Conservation (phyloP, 305 asterid species). For the Fraxinus velutina region DNA sequence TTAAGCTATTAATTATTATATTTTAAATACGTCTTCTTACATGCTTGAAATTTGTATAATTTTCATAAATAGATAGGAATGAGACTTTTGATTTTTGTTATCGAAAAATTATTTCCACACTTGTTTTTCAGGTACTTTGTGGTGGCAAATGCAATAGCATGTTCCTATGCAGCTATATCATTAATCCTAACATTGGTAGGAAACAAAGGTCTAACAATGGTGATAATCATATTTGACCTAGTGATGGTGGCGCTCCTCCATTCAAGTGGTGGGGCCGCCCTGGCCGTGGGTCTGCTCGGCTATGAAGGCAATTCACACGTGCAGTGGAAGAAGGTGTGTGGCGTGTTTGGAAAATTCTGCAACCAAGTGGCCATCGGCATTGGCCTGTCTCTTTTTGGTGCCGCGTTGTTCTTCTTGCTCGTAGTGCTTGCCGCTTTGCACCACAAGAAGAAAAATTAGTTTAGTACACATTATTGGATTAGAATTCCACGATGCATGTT, state of each 20-base stretch:
- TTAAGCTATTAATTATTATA: background rate
- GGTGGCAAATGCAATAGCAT: conserved; percentile 66
- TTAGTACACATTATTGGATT: background rate
- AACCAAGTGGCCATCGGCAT: conserved; percentile 45
- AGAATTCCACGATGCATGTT: background rate
- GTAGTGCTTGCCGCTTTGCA: conserved; percentile 43
- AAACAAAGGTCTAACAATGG: conserved; percentile 25
- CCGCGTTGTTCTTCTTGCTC: conserved; percentile 39
- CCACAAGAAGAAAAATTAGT: conserved; percentile 41
- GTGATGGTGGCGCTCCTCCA: conserved; percentile 62
- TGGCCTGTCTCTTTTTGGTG: conserved; percentile 40
- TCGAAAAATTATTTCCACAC: background rate
- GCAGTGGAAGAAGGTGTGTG: conserved; percentile 62
- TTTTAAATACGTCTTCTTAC: background rate
- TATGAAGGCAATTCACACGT: conserved; percentile 63
- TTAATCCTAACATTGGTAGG: conserved; percentile 36
- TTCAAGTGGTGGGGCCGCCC: conserved; percentile 56
- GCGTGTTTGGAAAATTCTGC: conserved; percentile 48
- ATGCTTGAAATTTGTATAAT: background rate
- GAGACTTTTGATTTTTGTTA: background rate
- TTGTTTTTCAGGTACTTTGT: conserved; percentile 49
- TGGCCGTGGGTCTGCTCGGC: conserved; percentile 61
- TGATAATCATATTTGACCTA: conserved; percentile 44
- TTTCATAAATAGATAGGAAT: background rate
- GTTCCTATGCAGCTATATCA: conserved; percentile 57